A percentile compares a stretch with the other conserved stretches of the same genome.
phyloP scores from a whole-genome alignment of 805 yeast species.

The Spathaspora boniae region DNA sequence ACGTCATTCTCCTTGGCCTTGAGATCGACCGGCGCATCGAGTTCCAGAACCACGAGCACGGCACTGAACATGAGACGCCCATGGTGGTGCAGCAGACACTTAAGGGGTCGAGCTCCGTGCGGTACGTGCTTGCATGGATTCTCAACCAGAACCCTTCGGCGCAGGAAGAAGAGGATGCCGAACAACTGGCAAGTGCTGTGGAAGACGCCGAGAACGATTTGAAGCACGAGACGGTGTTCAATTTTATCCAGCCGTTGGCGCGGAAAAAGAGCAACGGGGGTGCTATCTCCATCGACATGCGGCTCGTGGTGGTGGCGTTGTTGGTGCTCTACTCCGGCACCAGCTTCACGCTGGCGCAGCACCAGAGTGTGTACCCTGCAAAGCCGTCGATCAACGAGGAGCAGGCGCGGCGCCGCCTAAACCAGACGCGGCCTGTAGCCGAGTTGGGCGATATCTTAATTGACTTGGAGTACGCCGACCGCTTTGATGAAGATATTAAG shows the following conservation, averaged over 20 bases:
- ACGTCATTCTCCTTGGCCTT: slow-evolving; percentile 54
- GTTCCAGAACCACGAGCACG: slow-evolving; percentile 23
- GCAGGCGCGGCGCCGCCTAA: slow-evolving; percentile 15
- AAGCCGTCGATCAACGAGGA: slow-evolving; percentile 12
- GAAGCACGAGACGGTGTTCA: slow-evolving; percentile 52
- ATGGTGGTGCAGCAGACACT: slow-evolving; percentile 32
- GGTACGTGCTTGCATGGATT: slow-evolving; percentile 59
- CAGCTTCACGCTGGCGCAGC: slow-evolving; percentile 8
- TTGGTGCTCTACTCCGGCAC: slow-evolving; percentile 25
- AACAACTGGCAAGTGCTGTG: slow-evolving; percentile 1
- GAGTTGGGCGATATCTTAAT: slow-evolving; percentile 53
- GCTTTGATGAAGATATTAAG: slow-evolving; percentile 64
- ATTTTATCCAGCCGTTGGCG: slow-evolving; percentile 66
- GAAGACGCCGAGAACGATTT: slow-evolving; percentile 50
- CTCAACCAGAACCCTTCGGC: slow-evolving; percentile 37
- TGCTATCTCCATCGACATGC: slow-evolving; percentile 53
- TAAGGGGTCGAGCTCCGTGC: slow-evolving; percentile 60
- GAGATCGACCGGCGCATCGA: slow-evolving; percentile 45
- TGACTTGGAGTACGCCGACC: slow-evolving; percentile 57
- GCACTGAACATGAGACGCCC: slow-evolving; percentile 27
- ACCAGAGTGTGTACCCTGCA: slow-evolving; percentile 3
- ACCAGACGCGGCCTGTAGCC: slow-evolving; percentile 19
- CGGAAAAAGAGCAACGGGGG: slow-evolving; percentile 57
- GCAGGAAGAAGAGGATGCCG: slow-evolving; percentile 11
- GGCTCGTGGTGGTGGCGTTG: slow-evolving; percentile 56